Evolutionary conservation across 805 yeast genomes (phyloP), one percentile per base, ranked within the genome.

Genomic region (Huiozyma sinensis): DNA sequence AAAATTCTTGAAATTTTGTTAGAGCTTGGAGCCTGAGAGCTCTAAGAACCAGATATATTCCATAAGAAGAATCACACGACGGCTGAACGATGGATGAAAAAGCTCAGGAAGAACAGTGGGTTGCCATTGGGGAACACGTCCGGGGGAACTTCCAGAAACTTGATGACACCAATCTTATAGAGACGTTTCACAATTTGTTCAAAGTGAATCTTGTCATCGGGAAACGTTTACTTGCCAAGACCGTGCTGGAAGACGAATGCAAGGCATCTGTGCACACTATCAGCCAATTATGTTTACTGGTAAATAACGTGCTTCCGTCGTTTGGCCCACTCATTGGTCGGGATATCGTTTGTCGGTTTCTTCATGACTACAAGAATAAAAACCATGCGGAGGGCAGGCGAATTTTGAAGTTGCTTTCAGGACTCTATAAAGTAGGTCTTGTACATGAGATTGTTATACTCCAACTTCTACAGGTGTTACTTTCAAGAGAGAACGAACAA

Each of bases 71-170:
- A 17, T 17, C 24, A 17, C 24, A 17, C 24, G 4, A 17, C 24
- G 4, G 24, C 24, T 17, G 24, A 17, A 24, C 37, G 31, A 29
- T 13, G 11, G 50, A 41, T 30, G 57, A 64, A 39, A 76, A 70
- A 44, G 59, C 55, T 43, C 90, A 84, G 50, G 58, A 65, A 44
- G 47, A 70, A 35, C 67, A 69, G 46, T 85, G 94, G 94, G 75
- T 70, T 31, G 56, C 60, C 27, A 60, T 77, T 36, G 72, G 68
- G 47, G 67, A 68, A 45, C 50, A 61, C 3, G 69, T 84, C 34
- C 71, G 75, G 39, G 69, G 72, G 1, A 57, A 68, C 7, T 56
- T 84, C 13, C 72, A 73, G 49, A 68, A 66, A 40, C 69, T 73
- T 2, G 69, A 68, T 45, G 58, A 55, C 5, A 49, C 60, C 2